Evolutionary conservation across 2,329 filamentous ascomycete species (phyloP).

Genomic region (Calonectria pauciramosa): DNA sequence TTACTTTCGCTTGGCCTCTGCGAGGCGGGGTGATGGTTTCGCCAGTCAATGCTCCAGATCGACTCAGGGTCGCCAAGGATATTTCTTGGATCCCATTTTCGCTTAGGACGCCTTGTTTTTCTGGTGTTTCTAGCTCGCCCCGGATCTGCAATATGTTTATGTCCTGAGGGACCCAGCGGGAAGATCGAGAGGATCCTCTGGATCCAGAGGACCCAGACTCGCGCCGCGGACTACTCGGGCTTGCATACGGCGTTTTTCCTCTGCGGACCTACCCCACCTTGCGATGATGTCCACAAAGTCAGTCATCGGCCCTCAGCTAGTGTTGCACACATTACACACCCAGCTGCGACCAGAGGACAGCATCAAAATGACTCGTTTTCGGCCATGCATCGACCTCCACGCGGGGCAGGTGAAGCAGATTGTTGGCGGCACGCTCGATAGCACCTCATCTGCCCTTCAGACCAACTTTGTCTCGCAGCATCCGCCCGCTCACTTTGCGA

Average conservation of each 20-base stretch:
- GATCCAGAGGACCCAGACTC: background rate
- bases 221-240: background rate
- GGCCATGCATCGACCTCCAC: slow-evolving; percentile 97
- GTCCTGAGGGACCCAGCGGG: slow-evolving; percentile 1
- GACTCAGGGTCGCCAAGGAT: slow-evolving; percentile 1
- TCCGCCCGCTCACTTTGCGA: slow-evolving; percentile 84
- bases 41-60: slow-evolving; percentile 1
- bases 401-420: slow-evolving; percentile 99
- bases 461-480: slow-evolving; percentile 94
- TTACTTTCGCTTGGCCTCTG: slow-evolving; percentile 8
- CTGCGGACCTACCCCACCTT: slow-evolving; percentile 31
- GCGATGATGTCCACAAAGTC: slow-evolving; percentile 25
- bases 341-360: background rate
- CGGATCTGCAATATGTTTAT: slow-evolving; percentile 3
- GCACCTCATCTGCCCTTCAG: slow-evolving; percentile 75
- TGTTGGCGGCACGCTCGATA: slow-evolving; percentile 91
- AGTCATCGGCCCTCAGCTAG: slow-evolving; percentile 14
- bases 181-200: slow-evolving; percentile 4
- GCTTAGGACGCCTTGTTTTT: background rate
- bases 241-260: slow-evolving; percentile 20
- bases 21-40: background rate
- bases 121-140: background rate
- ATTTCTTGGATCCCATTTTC: background rate
- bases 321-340: slow-evolving; percentile 11
- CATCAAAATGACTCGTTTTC: slow-evolving; percentile 87